A percentile compares a stretch with the other conserved stretches of the same genome.
Conservation (phyloP, 495 filamentous ascomycete species). For the Daldinia caldariorum region DNA sequence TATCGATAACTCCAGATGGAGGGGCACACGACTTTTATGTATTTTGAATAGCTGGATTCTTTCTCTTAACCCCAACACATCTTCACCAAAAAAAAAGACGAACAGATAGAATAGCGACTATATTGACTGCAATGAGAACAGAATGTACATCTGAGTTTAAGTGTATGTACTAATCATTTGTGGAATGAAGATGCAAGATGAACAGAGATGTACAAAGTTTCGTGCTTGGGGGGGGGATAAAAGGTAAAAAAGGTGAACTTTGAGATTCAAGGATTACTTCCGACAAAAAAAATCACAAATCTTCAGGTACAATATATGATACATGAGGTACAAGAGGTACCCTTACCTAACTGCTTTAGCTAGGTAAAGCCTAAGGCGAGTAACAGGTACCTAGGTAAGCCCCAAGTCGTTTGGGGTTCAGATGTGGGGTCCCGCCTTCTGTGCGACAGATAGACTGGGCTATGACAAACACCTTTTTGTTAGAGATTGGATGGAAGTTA, state of each 20-base stretch:
- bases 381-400: not conserved
- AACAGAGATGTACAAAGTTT: slow-evolving; percentile 9
- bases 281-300: not conserved
- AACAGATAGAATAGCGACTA: slow-evolving; percentile 9
- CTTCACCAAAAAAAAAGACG: slow-evolving; percentile 11
- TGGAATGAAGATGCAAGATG: not conserved
- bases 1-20: slow-evolving; percentile 36
- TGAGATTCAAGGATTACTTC: slow-evolving; percentile 1
- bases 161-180: not conserved
- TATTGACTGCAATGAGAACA: slow-evolving; percentile 13
- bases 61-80: slow-evolving; percentile 22
- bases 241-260: slow-evolving; percentile 12
- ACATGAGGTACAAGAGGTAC: slow-evolving; percentile 1
- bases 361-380: no score
- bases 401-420: slow-evolving; percentile 4
- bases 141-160: not conserved
- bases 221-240: not conserved
- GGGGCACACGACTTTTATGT: slow-evolving; percentile 28
- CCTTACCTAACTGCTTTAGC: slow-evolving; percentile 10
- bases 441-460: slow-evolving; percentile 7
- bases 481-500: no score
- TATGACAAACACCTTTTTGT: not conserved
- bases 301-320: not conserved
- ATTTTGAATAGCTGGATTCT: not conserved
- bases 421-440: slow-evolving; percentile 20